Evolutionary conservation across 2,329 filamentous ascomycete genomes (phyloP), one percentile per base, ranked within the genome.

Genomic region (Fusarium piperis): DNA sequence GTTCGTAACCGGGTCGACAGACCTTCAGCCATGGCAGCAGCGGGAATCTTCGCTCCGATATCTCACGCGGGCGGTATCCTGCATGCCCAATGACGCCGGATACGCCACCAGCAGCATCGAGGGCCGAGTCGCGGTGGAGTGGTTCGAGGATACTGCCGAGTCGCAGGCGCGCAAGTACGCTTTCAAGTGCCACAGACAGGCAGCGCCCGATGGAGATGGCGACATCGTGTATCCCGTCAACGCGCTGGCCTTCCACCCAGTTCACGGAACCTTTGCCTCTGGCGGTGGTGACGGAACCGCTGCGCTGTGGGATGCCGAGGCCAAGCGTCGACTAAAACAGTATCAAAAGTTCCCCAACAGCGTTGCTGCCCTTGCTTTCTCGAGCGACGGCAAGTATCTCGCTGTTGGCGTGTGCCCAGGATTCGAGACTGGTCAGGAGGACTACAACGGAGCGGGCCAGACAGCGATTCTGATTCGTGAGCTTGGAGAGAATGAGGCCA

Each of bases 161-260:
- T 95, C 93, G 5, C 95, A 98, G 83, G 92, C 93, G 39, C 90
- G 95, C 73, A 98, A 98, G 81, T 99, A 98, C 81, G 96, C 96
- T 15, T 99, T 99, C 89, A 99, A 99, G 82, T 99, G 96, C 82
- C 96, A 99, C 82, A 90, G 96, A 6, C 94, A 97, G 80, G 87
- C 90, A 2, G 87, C 86, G 11, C 82, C 89, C 2, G 87, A 91
- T 41, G 86, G 87, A 11, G 88, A 88, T 39, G 90, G 87, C 32
- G 95, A 97, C 77, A 88, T 97, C 6, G 94, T 98, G 4, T 97
- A 95, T 78, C 95, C 95, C 0, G 95, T 98, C 74, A 96, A 98
- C 78, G 92, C 94, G 3, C 87, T 98, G 9, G 90, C 93, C 1
- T 98, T 97, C 83, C 94, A 98, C 81, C 94, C 94, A 0, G 83